A percentile compares a stretch with the other conserved stretches of the same genome.
These are phyloP conservation scores for Triticum urartu DNA, from an alignment of 176 grass and related monocot species.

Conservation along the genomic window DNA sequence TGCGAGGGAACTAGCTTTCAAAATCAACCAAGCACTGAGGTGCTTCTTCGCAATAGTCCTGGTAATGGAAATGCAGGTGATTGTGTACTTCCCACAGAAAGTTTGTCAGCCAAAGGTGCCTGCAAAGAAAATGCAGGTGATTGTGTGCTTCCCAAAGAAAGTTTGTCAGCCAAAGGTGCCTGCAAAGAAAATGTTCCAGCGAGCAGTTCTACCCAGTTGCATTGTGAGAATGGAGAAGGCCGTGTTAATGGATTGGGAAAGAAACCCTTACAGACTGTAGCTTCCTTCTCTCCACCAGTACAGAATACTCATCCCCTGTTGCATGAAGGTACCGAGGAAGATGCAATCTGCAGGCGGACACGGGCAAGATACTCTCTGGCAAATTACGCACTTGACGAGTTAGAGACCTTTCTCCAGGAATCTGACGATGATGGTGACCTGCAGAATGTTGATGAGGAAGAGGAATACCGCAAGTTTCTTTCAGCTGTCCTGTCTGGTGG, in stretches of 20 bases:
- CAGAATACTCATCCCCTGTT: background rate
- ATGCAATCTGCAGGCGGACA: constrained; percentile 74
- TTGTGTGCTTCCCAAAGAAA: constrained; percentile 13
- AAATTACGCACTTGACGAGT: constrained; percentile 74
- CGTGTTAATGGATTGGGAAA: constrained; percentile 26
- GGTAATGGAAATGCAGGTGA: constrained; percentile 29
- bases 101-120: background rate
- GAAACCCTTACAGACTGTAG: constrained; percentile 19
- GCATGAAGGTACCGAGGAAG: constrained; percentile 52
- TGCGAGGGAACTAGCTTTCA: constrained; percentile 26
- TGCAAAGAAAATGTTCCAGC: constrained; percentile 13
- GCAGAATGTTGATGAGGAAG: constrained; percentile 89
- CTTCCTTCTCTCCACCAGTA: constrained; percentile 15
- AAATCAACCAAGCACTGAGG: constrained; percentile 26
- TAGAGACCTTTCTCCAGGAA: constrained; percentile 92
- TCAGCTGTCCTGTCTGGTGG: constrained; percentile 69
- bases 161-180: background rate
- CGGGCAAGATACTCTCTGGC: constrained; percentile 69
- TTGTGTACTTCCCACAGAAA: constrained; percentile 10
- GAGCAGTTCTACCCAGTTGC: constrained; percentile 14
- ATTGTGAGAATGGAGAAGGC: constrained; percentile 25
- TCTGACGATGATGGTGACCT: constrained; percentile 81
- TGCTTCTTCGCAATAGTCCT: background rate
- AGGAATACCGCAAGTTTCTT: constrained; percentile 96
- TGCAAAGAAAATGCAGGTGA: constrained; percentile 30